phyloP scores from a whole-genome alignment of 495 filamentous ascomycete species.

The Talaromyces trachyspermus region DNA sequence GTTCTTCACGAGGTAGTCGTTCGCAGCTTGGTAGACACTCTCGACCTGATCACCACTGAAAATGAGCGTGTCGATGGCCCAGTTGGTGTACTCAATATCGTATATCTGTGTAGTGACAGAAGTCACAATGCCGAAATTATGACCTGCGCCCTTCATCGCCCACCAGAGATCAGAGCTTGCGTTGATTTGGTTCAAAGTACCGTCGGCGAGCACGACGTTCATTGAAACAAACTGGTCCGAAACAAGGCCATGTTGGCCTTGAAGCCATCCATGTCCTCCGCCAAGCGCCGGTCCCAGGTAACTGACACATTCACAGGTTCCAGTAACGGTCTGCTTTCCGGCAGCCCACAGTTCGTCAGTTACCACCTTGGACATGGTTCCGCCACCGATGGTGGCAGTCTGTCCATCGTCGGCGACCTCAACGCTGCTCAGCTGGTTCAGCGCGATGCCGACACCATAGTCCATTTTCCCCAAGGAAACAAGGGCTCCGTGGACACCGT shows the following conservation, averaged over 20 bases:
- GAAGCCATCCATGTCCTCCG: too few relatives aligned
- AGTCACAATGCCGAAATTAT: conserved; percentile 56
- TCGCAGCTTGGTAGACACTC: conserved; percentile 37
- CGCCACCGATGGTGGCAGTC: conserved; percentile 45
- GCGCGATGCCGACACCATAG: conserved; percentile 41
- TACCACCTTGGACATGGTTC: conserved; percentile 27
- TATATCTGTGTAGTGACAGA: conserved; percentile 41
- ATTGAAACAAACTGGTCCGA: too few relatives aligned
- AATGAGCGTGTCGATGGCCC: conserved; percentile 36
- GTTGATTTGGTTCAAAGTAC: too few relatives aligned
- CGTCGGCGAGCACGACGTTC: too few relatives aligned
- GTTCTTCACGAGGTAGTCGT: conserved; percentile 32
- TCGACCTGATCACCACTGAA: conserved; percentile 44
- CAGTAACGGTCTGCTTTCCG: too few relatives aligned
- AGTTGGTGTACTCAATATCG: conserved; percentile 30
- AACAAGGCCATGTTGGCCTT: too few relatives aligned
- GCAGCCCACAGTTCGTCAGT: conserved; percentile 24
- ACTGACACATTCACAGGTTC: too few relatives aligned
- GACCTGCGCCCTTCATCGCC: conserved; percentile 51
- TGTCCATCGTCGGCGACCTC: conserved; percentile 33
- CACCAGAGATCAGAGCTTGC: too few relatives aligned
- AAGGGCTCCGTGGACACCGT: conserved; percentile 38
- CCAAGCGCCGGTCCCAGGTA: too few relatives aligned
- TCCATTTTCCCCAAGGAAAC: conserved; percentile 35
- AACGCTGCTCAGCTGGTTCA: conserved; percentile 35